Conservation (phyloP, 1,284 basidiomycete genomes). For the Naganishia sp. region DNA sequence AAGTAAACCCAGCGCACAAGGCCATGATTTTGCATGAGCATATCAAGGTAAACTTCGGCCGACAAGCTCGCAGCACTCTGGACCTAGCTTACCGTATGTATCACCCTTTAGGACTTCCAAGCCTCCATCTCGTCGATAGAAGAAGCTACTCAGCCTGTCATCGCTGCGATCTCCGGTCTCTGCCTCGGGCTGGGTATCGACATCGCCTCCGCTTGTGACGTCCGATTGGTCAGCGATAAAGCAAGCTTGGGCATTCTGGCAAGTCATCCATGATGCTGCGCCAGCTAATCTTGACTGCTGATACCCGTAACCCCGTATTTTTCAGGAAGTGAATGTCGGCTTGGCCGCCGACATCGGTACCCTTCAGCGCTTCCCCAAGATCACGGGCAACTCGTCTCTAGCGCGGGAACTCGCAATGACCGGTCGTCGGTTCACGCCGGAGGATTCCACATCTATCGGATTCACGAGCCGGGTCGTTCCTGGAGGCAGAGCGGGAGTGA, state of each 20-base stretch:
- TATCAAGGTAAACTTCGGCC: slow-evolving; percentile 54
- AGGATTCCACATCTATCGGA: slow-evolving; percentile 72
- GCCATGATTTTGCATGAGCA: slow-evolving; percentile 55
- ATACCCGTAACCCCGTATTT: too few species aligned
- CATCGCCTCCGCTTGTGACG: slow-evolving; percentile 76
- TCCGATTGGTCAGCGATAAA: slow-evolving; percentile 70
- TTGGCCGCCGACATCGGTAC: slow-evolving; percentile 89
- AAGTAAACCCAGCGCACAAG: slow-evolving; percentile 30
- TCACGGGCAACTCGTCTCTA: slow-evolving; percentile 76
- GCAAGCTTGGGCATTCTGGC: slow-evolving; percentile 60
- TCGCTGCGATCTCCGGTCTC: slow-evolving; percentile 76
- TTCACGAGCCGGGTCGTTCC: slow-evolving; percentile 73
- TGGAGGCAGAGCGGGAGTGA: slow-evolving; percentile 63
- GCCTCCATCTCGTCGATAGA: slow-evolving; percentile 69
- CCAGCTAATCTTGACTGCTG: not conserved
- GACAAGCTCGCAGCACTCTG: too few species aligned
- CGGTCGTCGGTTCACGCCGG: slow-evolving; percentile 67
- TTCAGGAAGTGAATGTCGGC: slow-evolving; percentile 83
- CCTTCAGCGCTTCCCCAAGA: slow-evolving; percentile 79
- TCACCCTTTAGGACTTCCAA: slow-evolving; percentile 64
- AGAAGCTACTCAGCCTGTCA: slow-evolving; percentile 76
- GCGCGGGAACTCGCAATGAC: slow-evolving; percentile 79
- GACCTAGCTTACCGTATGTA: too few species aligned
- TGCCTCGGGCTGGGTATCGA: slow-evolving; percentile 70
- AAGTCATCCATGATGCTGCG: not conserved